Conservation (phyloP, 108 stramenopile genomes). For the Cylindrotheca closterium region DNA sequence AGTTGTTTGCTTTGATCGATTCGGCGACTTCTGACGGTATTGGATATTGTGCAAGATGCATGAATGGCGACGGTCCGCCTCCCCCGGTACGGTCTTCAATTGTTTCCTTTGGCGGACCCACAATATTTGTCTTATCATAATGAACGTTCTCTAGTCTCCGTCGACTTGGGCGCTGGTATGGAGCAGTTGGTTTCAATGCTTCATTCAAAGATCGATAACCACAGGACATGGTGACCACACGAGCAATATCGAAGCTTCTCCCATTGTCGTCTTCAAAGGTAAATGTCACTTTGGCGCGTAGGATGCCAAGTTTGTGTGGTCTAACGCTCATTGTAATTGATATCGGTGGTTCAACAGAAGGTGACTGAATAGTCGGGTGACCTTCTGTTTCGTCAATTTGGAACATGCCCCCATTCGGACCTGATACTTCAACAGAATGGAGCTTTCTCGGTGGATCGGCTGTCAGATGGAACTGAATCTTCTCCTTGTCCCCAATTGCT, state of each 20-base stretch:
- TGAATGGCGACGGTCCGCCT: neutral
- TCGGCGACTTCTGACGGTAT: neutral
- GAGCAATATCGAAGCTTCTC: constrained; percentile 18
- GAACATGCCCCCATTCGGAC: neutral
- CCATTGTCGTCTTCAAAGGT: neutral
- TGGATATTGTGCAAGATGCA: neutral
- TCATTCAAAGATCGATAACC: constrained; percentile 38
- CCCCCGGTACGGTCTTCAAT: neutral
- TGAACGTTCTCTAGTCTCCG: no score
- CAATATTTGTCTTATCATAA: neutral
- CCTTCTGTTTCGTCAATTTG: neutral
- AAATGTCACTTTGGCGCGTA: neutral
- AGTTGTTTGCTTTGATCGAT: neutral
- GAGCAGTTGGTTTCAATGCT: constrained; percentile 29
- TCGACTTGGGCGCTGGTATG: constrained; percentile 29
- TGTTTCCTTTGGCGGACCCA: neutral
- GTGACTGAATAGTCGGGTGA: neutral
- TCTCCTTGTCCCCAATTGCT: neutral
- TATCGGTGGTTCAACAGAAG: no score
- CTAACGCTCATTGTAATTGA: neutral
- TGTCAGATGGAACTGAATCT: neutral
- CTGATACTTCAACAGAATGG: neutral
- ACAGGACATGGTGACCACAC: constrained; percentile 24
- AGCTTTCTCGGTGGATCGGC: neutral
- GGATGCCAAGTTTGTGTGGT: neutral